These are phyloP conservation scores for Colletotrichum incanum DNA, from an alignment of 2,329 filamentous ascomycete genomes.

Conservation along the genomic window DNA sequence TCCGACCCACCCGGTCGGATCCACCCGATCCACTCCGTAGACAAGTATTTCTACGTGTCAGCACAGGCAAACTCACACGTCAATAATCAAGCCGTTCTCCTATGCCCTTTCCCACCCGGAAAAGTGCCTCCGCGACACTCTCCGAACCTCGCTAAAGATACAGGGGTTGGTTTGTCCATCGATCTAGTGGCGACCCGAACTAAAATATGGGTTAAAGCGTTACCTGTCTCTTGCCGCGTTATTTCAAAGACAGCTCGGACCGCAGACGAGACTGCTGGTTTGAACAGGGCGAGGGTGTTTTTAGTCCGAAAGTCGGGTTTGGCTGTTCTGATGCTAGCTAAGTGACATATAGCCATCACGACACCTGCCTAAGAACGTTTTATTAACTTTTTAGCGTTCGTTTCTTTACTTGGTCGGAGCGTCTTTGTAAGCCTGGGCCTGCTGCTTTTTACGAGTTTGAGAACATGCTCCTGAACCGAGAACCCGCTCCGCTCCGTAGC, in stretches of 20 bases:
- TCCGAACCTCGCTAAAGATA: background rate
- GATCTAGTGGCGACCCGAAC: constrained; percentile 35
- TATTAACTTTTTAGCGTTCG: constrained; percentile 31
- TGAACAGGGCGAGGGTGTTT: constrained; percentile 4
- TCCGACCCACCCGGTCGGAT: too few species aligned
- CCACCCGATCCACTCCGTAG: too few species aligned
- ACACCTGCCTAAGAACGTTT: constrained; percentile 30
- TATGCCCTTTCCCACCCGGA: too few species aligned
- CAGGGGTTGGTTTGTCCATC: constrained; percentile 26
- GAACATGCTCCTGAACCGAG: too few species aligned
- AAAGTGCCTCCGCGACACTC: too few species aligned
- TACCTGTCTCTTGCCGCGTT: constrained; percentile 26
- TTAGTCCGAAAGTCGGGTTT: constrained; percentile 25
- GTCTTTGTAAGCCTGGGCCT: background rate
- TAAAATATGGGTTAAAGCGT: constrained; percentile 42
- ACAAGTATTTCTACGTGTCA: too few species aligned
- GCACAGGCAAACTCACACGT: too few species aligned
- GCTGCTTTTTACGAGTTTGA: constrained; percentile 36
- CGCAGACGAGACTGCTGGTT: constrained; percentile 17
- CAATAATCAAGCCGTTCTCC: too few species aligned
- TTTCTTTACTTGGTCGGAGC: constrained; percentile 18
- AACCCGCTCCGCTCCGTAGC: too few species aligned
- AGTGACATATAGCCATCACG: constrained; percentile 38
- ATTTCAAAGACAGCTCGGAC: constrained; percentile 29
- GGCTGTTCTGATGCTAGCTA: constrained; percentile 25